Percentiles rank a stretch among this genome's conserved stretches.
These are phyloP conservation scores for Fusarium bulbicola DNA, from an alignment of 2,329 filamentous ascomycete genomes.

Conservation along the genomic window DNA sequence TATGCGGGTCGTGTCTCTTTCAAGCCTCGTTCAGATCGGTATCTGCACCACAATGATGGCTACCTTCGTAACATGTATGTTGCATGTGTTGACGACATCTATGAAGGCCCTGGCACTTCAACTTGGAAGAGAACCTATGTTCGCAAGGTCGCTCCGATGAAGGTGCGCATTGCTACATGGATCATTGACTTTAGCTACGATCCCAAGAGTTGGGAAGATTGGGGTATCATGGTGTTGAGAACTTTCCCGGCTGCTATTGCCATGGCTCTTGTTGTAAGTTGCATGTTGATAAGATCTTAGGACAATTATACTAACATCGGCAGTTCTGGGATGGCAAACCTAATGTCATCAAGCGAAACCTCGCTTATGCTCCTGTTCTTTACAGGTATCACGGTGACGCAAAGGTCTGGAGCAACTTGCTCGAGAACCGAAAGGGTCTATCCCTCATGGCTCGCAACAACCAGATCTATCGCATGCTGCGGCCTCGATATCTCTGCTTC, in stretches of 20 bases:
- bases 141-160: slow-evolving; percentile 38
- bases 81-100: slow-evolving; percentile 39
- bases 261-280: slow-evolving; percentile 38
- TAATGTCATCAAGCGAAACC: slow-evolving; percentile 12
- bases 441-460: slow-evolving; percentile 36
- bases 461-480: slow-evolving; percentile 34
- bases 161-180: slow-evolving; percentile 42
- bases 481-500: slow-evolving; percentile 40
- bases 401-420: slow-evolving; percentile 42
- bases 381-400: slow-evolving; percentile 38
- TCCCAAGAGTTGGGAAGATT: slow-evolving; percentile 40
- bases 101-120: slow-evolving; percentile 38
- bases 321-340: slow-evolving; percentile 41
- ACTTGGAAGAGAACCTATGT: slow-evolving; percentile 43
- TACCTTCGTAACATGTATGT: slow-evolving; percentile 42
- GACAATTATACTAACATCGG: not conserved
- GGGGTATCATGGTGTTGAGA: slow-evolving; percentile 38
- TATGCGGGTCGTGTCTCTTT: slow-evolving; percentile 35
- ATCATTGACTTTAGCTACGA: slow-evolving; percentile 42
- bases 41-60: slow-evolving; percentile 40
- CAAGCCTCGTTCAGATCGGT: slow-evolving; percentile 39
- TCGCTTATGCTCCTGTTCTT: slow-evolving; percentile 38
- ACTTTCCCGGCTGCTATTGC: slow-evolving; percentile 39
- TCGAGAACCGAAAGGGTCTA: slow-evolving; percentile 39
- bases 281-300: no score